Evolutionary conservation across 495 filamentous ascomycete species (phyloP).

Genomic region (Lophiotrema nucula): DNA sequence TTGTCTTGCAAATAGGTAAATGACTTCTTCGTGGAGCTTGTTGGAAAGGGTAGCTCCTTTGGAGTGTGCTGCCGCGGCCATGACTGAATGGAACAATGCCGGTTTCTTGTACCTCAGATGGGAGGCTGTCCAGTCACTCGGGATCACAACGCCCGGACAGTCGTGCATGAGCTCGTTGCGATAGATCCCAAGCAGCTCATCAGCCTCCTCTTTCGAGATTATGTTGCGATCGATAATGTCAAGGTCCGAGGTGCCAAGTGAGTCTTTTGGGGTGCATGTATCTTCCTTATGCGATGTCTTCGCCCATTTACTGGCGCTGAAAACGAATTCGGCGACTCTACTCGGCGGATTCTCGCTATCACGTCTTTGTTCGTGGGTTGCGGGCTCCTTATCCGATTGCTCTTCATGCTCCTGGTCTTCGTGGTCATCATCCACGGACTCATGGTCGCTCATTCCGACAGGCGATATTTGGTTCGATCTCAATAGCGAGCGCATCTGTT

Average conservation of each 20-base stretch:
- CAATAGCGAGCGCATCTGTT: conserved; percentile 27
- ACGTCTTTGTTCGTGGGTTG: too few species aligned
- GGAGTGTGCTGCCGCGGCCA: conserved; percentile 50
- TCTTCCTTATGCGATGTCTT: neutral
- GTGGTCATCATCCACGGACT: conserved; percentile 10
- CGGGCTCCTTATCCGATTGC: conserved; percentile 2
- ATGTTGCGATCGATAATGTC: conserved; percentile 53
- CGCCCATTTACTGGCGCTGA: too few species aligned
- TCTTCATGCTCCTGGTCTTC: conserved; percentile 5
- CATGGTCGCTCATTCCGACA: conserved; percentile 8
- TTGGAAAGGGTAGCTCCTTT: conserved; percentile 47
- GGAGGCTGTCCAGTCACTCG: conserved; percentile 43
- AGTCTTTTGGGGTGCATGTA: neutral
- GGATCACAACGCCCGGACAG: conserved; percentile 48
- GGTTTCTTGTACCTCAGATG: conserved; percentile 49
- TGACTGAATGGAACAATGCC: conserved; percentile 52
- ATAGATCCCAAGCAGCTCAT: conserved; percentile 48
- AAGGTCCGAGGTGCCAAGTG: neutral
- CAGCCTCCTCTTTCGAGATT: conserved; percentile 48
- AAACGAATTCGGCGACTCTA: too few species aligned
- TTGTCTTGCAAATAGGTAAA: conserved; percentile 49
- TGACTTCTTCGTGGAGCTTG: conserved; percentile 50
- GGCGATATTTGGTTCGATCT: conserved; percentile 21
- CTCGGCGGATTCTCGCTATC: too few species aligned
- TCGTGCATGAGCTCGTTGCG: conserved; percentile 45